These are phyloP conservation scores for Ophiostoma quercus DNA, from an alignment of 2,329 filamentous ascomycete species.

Conservation along the genomic window DNA sequence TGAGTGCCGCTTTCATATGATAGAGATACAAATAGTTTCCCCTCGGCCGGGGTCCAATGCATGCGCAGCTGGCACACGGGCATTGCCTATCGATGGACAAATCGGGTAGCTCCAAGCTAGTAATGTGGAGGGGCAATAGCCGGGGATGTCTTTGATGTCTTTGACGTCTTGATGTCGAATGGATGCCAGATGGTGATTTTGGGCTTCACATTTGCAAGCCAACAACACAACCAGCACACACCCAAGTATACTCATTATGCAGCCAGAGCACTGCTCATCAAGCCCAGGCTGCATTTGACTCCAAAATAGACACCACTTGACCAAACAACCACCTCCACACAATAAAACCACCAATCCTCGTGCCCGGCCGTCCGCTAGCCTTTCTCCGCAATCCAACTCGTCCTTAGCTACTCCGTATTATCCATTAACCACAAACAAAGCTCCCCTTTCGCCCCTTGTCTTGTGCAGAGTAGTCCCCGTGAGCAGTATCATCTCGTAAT, in stretches of 20 bases:
- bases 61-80: slow-evolving; percentile 7
- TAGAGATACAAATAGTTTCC: slow-evolving; percentile 25
- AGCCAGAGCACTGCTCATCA: background rate
- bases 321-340: background rate
- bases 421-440: background rate
- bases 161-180: background rate
- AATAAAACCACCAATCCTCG: slow-evolving; percentile 14
- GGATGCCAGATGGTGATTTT: background rate
- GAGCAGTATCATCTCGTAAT: background rate
- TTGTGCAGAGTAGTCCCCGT: background rate
- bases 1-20: background rate
- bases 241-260: background rate
- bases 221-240: background rate
- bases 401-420: slow-evolving; percentile 13
- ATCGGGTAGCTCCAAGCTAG: slow-evolving; percentile 19
- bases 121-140: slow-evolving; percentile 18
- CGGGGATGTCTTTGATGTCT: slow-evolving; percentile 15
- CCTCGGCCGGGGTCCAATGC: slow-evolving; percentile 30
- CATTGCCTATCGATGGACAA: slow-evolving; percentile 18
- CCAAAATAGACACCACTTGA: background rate
- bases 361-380: slow-evolving; percentile 22
- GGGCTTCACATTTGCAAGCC: background rate
- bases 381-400: slow-evolving; percentile 24
- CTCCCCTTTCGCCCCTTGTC: slow-evolving; percentile 22
- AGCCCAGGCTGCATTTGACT: background rate